phyloP scores from a whole-genome alignment of 2,329 filamentous ascomycete species.

The Penicillium sp. region DNA sequence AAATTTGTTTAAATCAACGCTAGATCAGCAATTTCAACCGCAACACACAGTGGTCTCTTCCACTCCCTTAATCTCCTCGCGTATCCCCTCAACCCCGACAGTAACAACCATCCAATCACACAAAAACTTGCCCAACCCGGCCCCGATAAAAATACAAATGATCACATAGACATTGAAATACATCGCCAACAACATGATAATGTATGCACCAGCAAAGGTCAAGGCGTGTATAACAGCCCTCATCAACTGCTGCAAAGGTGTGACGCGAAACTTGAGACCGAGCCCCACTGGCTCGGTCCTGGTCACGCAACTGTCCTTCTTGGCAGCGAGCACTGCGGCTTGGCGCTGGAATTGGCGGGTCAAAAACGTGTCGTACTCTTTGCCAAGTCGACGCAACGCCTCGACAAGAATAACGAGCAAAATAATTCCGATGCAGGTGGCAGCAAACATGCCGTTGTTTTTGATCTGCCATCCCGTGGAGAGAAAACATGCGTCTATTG shows the following conservation, averaged over 20 bases:
- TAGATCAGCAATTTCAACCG: conserved; percentile 7
- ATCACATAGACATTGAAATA: conserved; percentile 29
- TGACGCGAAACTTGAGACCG: conserved; percentile 22
- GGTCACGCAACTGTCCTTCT: conserved; percentile 7
- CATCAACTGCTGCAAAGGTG: conserved; percentile 22
- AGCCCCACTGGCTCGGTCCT: conserved; percentile 2
- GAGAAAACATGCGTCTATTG: conserved; percentile 33
- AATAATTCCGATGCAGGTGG: conserved; percentile 24
- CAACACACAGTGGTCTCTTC: conserved; percentile 29
- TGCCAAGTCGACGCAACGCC: conserved; percentile 21
- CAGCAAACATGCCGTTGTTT: conserved; percentile 28
- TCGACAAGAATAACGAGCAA: conserved; percentile 24
- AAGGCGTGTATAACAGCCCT: conserved; percentile 24
- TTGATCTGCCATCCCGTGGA: conserved; percentile 27
- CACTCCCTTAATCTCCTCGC: conserved; percentile 15
- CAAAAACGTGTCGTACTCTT: conserved; percentile 24
- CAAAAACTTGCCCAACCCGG: conserved; percentile 26
- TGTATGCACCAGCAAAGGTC: conserved; percentile 26
- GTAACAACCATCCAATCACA: conserved; percentile 31
- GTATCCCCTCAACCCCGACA: conserved; percentile 16
- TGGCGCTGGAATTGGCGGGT: conserved; percentile 28
- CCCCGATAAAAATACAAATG: conserved; percentile 27
- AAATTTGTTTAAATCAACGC: not conserved
- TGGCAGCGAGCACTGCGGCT: conserved; percentile 21
- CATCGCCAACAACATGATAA: conserved; percentile 26